These are phyloP conservation scores for Hypoxylon sp. DNA, from an alignment of 2,329 filamentous ascomycete species.

Conservation along the genomic window DNA sequence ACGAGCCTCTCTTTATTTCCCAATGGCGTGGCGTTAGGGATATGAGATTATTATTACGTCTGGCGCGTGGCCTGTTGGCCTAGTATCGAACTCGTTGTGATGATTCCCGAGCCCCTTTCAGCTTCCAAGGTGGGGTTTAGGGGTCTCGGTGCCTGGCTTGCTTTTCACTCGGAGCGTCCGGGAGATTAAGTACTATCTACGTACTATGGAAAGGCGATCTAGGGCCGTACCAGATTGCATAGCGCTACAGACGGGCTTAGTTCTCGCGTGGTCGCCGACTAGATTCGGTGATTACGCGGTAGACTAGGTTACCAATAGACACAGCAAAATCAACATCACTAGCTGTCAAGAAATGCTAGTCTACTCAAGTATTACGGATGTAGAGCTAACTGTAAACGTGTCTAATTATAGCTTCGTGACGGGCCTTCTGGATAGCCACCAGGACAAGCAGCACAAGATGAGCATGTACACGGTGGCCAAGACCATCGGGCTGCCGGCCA, in stretches of 20 bases:
- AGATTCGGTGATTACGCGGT: not conserved
- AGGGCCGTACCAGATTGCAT: not conserved
- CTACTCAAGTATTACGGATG: constrained; percentile 15
- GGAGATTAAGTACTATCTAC: not conserved
- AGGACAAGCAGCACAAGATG: constrained; percentile 75
- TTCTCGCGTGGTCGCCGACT: not conserved
- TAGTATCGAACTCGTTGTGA: not conserved
- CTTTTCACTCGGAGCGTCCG: constrained; percentile 1
- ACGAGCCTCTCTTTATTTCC: constrained; percentile 11
- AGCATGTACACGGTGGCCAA: constrained; percentile 81
- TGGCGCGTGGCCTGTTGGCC: not conserved
- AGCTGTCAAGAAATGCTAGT: not conserved
- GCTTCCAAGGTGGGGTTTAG: not conserved
- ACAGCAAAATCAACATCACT: not conserved
- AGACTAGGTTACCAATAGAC: not conserved
- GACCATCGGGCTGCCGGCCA: constrained; percentile 77
- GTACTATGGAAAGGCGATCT: not conserved
- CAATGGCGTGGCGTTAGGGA: not conserved
- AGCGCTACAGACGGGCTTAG: constrained; percentile 9
- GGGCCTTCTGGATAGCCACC: constrained; percentile 81
- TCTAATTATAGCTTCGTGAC: constrained; percentile 77
- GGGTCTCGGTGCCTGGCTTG: not conserved
- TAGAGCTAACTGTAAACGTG: constrained; percentile 32
- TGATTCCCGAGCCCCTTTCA: not conserved
- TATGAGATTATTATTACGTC: constrained; percentile 10